Conservation (phyloP, 2,329 filamentous ascomycete species). For the Ramularia endophylla region DNA sequence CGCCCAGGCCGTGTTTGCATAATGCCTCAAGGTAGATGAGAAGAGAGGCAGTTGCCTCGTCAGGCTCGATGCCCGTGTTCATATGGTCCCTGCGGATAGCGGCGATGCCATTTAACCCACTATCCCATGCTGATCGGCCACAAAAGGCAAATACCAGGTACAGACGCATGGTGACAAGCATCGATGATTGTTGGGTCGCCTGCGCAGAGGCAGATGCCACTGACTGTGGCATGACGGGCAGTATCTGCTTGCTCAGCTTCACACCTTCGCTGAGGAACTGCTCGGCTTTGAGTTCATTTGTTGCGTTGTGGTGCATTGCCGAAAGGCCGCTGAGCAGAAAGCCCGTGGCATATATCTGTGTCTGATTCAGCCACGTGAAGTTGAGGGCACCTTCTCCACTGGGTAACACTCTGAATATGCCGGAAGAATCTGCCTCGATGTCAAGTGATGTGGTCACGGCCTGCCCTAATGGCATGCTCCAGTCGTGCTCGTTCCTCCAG, state of each 20-base stretch:
- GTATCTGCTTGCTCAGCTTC: slow-evolving; percentile 32
- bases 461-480: slow-evolving; percentile 37
- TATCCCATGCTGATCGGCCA: slow-evolving; percentile 63
- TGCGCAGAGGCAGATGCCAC: slow-evolving; percentile 34
- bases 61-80: slow-evolving; percentile 6
- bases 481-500: slow-evolving; percentile 32
- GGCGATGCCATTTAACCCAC: slow-evolving; percentile 54
- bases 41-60: slow-evolving; percentile 36
- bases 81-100: slow-evolving; percentile 41
- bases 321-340: slow-evolving; percentile 54
- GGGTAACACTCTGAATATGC: slow-evolving; percentile 35
- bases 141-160: slow-evolving; percentile 65
- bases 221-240: slow-evolving; percentile 16
- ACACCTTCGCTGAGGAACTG: slow-evolving; percentile 55
- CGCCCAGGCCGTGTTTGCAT: slow-evolving; percentile 69
- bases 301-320: slow-evolving; percentile 48
- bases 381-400: slow-evolving; percentile 41
- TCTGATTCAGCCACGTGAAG: slow-evolving; percentile 56
- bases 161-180: slow-evolving; percentile 65
- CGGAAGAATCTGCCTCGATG: slow-evolving; percentile 38
- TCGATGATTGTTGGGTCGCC: slow-evolving; percentile 58
- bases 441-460: slow-evolving; percentile 27
- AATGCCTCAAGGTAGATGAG: slow-evolving; percentile 64
- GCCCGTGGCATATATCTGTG: slow-evolving; percentile 55
- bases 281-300: slow-evolving; percentile 49